These are phyloP conservation scores for Lagerstroemia speciosa DNA, from an alignment of 345 rosid genomes.

Conservation along the genomic window DNA sequence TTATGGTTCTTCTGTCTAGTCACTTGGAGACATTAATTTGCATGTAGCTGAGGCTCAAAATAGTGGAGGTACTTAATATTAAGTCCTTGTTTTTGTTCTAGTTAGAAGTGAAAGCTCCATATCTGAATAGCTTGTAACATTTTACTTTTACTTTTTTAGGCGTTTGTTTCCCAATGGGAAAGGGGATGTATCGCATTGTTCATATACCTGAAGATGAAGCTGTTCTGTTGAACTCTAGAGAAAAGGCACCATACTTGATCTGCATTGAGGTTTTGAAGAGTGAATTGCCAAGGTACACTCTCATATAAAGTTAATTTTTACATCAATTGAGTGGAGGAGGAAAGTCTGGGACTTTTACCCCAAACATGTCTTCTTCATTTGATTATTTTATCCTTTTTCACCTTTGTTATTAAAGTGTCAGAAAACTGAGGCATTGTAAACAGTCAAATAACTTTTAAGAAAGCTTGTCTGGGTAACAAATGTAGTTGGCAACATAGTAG, in stretches of 20 bases:
- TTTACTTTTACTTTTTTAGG: conserved; percentile 42
- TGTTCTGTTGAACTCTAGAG: conserved; percentile 95
- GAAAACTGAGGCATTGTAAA: background rate
- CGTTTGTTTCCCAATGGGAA: conserved; percentile 97
- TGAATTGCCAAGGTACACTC: conserved; percentile 61
- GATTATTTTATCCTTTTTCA: background rate
- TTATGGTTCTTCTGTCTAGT: conserved; percentile 42
- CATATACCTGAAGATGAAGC: conserved; percentile 99
- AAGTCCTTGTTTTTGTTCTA: conserved; percentile 8
- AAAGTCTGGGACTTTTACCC: background rate
- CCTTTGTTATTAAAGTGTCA: background rate
- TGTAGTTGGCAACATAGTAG: background rate
- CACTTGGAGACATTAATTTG: conserved; percentile 79
- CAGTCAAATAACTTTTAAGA: background rate
- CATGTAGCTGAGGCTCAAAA: conserved; percentile 71
- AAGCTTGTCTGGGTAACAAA: background rate
- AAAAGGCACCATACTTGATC: conserved; percentile 95
- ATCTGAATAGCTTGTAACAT: background rate
- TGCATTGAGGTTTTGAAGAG: conserved; percentile 85
- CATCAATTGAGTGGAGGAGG: background rate
- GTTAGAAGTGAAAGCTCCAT: background rate
- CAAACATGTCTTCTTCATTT: background rate
- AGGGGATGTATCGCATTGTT: conserved; percentile 84
- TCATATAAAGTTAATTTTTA: background rate
- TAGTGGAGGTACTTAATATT: conserved; percentile 58